A percentile compares a stretch with the other conserved stretches of the same genome.
These are phyloP conservation scores for Ceratopteris richardii DNA, from an alignment of 75 land plant species.

Conservation along the genomic window DNA sequence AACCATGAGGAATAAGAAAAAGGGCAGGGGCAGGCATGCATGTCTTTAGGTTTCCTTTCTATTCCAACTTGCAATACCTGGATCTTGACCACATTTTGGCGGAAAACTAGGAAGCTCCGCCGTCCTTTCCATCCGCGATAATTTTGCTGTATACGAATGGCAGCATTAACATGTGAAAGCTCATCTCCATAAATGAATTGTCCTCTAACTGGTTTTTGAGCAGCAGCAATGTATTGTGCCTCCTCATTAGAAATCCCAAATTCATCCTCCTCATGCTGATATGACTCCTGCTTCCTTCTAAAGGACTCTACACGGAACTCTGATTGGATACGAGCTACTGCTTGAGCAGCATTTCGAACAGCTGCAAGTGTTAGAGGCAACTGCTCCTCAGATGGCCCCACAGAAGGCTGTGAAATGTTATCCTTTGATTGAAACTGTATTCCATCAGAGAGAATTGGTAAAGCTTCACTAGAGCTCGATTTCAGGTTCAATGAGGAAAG, in stretches of 20 bases:
- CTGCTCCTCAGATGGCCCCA: slow-evolving; percentile 24
- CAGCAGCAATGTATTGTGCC: slow-evolving; percentile 40
- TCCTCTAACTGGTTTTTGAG: slow-evolving; percentile 16
- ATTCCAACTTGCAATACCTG: slow-evolving; percentile 33
- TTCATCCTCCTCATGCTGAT: slow-evolving; percentile 39
- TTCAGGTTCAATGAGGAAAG: slow-evolving; percentile 43
- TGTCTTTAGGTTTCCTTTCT: too few species aligned
- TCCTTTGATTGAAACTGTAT: too few species aligned
- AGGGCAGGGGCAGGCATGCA: too few species aligned
- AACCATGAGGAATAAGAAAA: too few species aligned
- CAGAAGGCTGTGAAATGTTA: slow-evolving; percentile 18
- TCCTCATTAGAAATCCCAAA: slow-evolving; percentile 47
- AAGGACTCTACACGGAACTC: slow-evolving; percentile 69
- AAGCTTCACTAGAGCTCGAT: slow-evolving; percentile 25
- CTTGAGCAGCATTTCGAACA: slow-evolving; percentile 82
- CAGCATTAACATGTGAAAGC: slow-evolving; percentile 62
- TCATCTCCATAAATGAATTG: slow-evolving; percentile 33
- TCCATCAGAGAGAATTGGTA: slow-evolving; percentile 34
- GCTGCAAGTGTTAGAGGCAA: slow-evolving; percentile 53
- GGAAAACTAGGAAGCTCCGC: slow-evolving; percentile 55
- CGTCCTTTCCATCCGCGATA: slow-evolving; percentile 84
- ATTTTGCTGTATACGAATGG: slow-evolving; percentile 75
- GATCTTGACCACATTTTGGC: slow-evolving; percentile 70
- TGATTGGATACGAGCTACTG: slow-evolving; percentile 82
- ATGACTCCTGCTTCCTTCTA: slow-evolving; percentile 38